Base-by-base conservation (phyloP, 176 grass and related monocot species). In the Carex pumila region DNA sequence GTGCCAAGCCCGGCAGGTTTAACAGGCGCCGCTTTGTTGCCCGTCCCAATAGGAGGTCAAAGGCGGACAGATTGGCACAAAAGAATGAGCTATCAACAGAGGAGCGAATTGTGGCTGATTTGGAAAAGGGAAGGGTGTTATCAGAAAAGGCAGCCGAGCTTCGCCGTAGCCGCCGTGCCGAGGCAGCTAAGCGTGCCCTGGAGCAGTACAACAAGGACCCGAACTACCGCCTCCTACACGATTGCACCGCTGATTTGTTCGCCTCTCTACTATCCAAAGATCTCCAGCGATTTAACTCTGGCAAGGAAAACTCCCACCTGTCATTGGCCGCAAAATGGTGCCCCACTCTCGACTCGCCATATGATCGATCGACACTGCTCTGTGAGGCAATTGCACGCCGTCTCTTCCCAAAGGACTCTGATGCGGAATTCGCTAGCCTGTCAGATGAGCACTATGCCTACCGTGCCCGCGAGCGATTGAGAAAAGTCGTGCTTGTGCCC, bases 311-410 rank as follows among this genome's bases (percentile, higher is more conserved):
- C 25, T 57, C 61, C n/a, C 39, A 91, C 3, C 41, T 97, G 61
- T 93, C 89, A 8, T 89, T 97, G 19, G 91, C 94, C 30, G 81
- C 81, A 10, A 97, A 97, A 47, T 91, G 94, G 91, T 97, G 91
- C 70, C 94, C 94, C 7, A 90, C 91, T 49, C 11, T 93, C 2
- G 56, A 88, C 3, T 90, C 81, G 10, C 84, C 86, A 61, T 93
- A 91, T 86, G 89, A 93, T 57, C 84, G 53, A 39, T 93, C 91
- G 37, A 97, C 84, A 12, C 77, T 93, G 63, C 68, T 95, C 60
- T 91, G 93, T 65, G 93, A 95, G 88, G 85, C 90, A 18, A 87
- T 95, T 14, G 89, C 85, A 18, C 85, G 89, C 22, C 87, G 90
- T 30, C 83, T 92, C 79, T 95, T 95, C 34, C 93, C 91, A 0